phyloP scores from a whole-genome alignment of 2,329 filamentous ascomycete genomes.

The Cladophialophora immunda region DNA sequence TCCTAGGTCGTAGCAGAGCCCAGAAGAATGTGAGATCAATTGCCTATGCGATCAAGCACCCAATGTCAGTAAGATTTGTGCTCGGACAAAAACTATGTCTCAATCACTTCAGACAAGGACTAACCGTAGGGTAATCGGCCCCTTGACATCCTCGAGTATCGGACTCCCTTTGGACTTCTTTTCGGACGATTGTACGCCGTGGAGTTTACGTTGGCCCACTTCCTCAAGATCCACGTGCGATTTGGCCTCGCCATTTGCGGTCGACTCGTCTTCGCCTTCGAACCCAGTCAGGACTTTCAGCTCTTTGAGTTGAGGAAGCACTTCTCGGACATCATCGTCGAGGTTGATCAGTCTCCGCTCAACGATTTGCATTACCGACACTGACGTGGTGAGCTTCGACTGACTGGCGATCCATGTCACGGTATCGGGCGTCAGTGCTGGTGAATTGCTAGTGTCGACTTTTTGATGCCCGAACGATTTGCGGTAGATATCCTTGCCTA shows the following conservation, averaged over 20 bases:
- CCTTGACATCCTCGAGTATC: neutral
- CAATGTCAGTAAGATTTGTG: neutral
- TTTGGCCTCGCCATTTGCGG: too few relatives aligned
- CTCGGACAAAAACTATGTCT: neutral
- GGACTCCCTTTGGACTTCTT: neutral
- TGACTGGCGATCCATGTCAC: neutral
- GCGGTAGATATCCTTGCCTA: too few relatives aligned
- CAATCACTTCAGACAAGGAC: neutral
- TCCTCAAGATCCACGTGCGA: too few relatives aligned
- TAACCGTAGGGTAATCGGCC: neutral
- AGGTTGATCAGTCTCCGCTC: neutral
- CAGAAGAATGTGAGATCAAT: neutral
- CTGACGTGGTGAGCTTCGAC: neutral
- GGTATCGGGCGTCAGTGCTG: neutral
- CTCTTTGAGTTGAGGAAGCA: neutral
- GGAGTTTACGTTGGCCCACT: too few relatives aligned
- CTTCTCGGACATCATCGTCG: neutral
- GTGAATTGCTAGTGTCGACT: too few relatives aligned
- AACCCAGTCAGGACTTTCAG: neutral
- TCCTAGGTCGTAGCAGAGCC: neutral
- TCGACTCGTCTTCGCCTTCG: too few relatives aligned
- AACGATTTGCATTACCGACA: neutral
- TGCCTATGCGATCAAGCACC: too few relatives aligned
- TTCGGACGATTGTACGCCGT: too few relatives aligned
- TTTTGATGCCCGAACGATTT: too few relatives aligned